Conservation (phyloP, 805 yeast species). For the Kazachstania martiniae region DNA sequence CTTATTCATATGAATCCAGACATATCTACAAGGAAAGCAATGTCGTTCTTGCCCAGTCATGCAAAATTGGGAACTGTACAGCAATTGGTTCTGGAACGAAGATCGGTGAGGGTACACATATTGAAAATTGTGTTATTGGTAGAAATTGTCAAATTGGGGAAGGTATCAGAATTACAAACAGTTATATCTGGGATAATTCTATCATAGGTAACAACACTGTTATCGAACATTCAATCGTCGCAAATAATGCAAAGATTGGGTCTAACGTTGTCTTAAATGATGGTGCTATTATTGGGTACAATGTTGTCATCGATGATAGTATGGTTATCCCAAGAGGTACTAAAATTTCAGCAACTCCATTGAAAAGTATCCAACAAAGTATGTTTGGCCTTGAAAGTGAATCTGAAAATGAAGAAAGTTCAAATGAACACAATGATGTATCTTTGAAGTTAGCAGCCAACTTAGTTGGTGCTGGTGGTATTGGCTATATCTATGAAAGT, state of each 20-base stretch:
- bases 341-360: slow-evolving; percentile 41
- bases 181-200: slow-evolving; percentile 84
- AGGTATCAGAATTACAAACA: slow-evolving; percentile 56
- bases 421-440: slow-evolving; percentile 21
- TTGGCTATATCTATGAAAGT: slow-evolving; percentile 30
- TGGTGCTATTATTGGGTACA: slow-evolving; percentile 74
- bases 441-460: slow-evolving; percentile 15
- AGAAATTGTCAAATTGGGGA: slow-evolving; percentile 77
- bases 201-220: slow-evolving; percentile 53
- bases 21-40: slow-evolving; percentile 84
- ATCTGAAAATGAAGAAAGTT: background rate
- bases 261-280: slow-evolving; percentile 41
- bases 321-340: slow-evolving; percentile 39
- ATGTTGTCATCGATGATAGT: slow-evolving; percentile 52
- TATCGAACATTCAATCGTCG: slow-evolving; percentile 59
- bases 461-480: slow-evolving; percentile 30
- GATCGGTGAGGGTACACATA: slow-evolving; percentile 63
- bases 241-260: slow-evolving; percentile 49
- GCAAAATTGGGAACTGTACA: slow-evolving; percentile 69
- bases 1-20: slow-evolving; percentile 69
- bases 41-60: slow-evolving; percentile 88
- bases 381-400: slow-evolving; percentile 15
- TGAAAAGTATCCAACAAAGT: slow-evolving; percentile 25
- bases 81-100: slow-evolving; percentile 70
- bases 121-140: slow-evolving; percentile 72